Base-by-base conservation (phyloP, 495 filamentous ascomycete genomes). In the Talaromyces ruber region DNA sequence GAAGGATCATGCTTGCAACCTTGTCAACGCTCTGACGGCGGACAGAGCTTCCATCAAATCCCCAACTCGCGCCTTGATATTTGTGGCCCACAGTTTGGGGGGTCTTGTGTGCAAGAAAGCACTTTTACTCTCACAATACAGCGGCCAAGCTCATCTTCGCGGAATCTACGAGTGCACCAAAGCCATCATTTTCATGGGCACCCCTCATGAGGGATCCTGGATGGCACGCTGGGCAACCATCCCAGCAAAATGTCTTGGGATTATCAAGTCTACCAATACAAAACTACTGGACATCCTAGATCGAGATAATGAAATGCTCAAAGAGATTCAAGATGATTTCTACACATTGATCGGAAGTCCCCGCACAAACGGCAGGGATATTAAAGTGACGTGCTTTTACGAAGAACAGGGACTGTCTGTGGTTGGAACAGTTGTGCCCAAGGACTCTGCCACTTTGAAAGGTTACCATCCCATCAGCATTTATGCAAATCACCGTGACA, bases 121-220 rank as follows among this genome's bases (percentile, higher is more conserved):
- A 22, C 64, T 69, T 43, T 57, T 61, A 1, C 25, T 54, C 22
- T 67, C 65, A 3, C 64, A 53, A 55, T 64, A 60, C 22, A 62
- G 51, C 32, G 50, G 59, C 43, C 71, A 65, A 28, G 5, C 50
- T 53, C 68, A 75, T 63, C 67, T 76, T 2, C 61, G 65, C 29
- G 63, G 51, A 8, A 65, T 80, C 7, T 66, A 72, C 30, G 39
- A 63, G 11, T 70, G 14, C 14, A 73, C 71, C n/a, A 61, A 63
- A 9, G 74, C 70, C 7, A 69, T 81, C 34, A 60, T 68, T 7
- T 81, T 80, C 61, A 66, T 80, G 6, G 72, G 75, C 2, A 76
- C 75, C 26, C 76, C 76, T 5, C 77, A 81, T 61, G 62, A 56
- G 26, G 74, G 74, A 1, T 11, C 71, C 34, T 65, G 64, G 24